phyloP scores from a whole-genome alignment of 805 yeast genomes.

The Saccharomyces mikatae region DNA sequence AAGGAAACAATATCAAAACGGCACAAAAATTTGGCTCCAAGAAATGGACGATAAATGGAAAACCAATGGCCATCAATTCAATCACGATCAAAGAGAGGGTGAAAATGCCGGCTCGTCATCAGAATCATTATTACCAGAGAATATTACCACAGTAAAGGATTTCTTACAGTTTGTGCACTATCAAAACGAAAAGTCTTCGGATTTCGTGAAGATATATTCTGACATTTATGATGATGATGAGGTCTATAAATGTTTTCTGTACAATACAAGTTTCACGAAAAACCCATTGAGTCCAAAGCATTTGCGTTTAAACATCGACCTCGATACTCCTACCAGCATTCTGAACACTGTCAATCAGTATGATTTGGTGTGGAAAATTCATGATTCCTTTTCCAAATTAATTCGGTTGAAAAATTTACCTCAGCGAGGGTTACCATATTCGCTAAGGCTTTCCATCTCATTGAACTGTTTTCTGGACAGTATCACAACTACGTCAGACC shows the following conservation, averaged over 20 bases:
- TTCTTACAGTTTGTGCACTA: constrained; percentile 21
- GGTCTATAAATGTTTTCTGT: constrained; percentile 22
- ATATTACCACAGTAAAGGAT: constrained; percentile 15
- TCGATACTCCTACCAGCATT: constrained; percentile 21
- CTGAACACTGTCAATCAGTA: constrained; percentile 30
- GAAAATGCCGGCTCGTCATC: neutral
- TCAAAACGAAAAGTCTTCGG: constrained; percentile 18
- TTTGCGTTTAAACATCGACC: constrained; percentile 11
- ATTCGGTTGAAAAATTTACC: constrained; percentile 30
- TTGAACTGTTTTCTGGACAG: constrained; percentile 11
- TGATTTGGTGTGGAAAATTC: constrained; percentile 37
- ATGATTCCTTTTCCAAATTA: constrained; percentile 32
- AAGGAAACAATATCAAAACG: constrained; percentile 19
- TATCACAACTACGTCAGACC: constrained; percentile 3
- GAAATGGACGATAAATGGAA: constrained; percentile 26
- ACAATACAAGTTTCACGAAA: constrained; percentile 21
- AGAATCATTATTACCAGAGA: constrained; percentile 11
- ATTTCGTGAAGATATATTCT: constrained; percentile 14
- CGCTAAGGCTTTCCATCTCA: constrained; percentile 12
- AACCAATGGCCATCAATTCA: neutral
- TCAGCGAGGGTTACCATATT: constrained; percentile 9
- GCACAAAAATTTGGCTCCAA: constrained; percentile 22
- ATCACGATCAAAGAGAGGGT: neutral
- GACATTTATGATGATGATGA: constrained; percentile 25
- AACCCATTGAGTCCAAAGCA: constrained; percentile 17